Evolutionary conservation across 352 stramenopile genomes (phyloP).

Genomic region (Pythium pyrilobum): DNA sequence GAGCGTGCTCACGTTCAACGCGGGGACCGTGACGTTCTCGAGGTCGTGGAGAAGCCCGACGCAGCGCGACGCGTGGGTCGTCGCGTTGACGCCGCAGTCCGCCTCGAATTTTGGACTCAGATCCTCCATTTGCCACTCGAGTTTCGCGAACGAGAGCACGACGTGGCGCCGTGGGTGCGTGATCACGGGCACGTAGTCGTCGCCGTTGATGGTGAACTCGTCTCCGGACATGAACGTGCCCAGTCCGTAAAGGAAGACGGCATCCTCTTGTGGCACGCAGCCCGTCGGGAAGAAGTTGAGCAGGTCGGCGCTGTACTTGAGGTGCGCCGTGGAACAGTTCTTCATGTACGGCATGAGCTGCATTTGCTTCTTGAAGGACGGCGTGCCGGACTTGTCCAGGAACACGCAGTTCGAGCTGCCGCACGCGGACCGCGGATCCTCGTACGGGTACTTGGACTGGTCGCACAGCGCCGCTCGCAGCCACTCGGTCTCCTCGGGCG

Average conservation of each 20-base stretch:
- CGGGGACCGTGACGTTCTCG: conserved; percentile 1
- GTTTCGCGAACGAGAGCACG: conserved; percentile 8
- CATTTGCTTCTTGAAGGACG: conserved; percentile 32
- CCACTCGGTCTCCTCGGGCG: not conserved
- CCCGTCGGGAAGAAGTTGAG: conserved; percentile 26
- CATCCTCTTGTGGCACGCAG: conserved; percentile 20
- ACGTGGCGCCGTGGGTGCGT: not conserved
- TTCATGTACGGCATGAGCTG: conserved; percentile 29
- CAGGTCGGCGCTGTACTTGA: conserved; percentile 32
- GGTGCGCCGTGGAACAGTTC: conserved; percentile 25
- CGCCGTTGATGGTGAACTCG: conserved; percentile 1
- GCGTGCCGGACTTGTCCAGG: conserved; percentile 23
- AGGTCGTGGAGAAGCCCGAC: conserved; percentile 2
- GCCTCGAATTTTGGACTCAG: conserved; percentile 5
- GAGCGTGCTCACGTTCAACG: not conserved
- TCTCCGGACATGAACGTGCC: conserved; percentile 27
- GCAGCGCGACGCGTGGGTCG: not conserved
- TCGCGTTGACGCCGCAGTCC: not conserved
- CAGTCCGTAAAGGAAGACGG: conserved; percentile 31
- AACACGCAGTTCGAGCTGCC: conserved; percentile 33
- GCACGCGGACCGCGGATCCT: conserved; percentile 17
- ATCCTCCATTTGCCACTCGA: conserved; percentile 3
- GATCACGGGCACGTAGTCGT: not conserved
- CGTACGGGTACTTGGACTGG: conserved; percentile 28
- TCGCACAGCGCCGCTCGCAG: conserved; percentile 19